Conservation (phyloP, 129 eudicot genomes). For the Flaveria linearis region DNA sequence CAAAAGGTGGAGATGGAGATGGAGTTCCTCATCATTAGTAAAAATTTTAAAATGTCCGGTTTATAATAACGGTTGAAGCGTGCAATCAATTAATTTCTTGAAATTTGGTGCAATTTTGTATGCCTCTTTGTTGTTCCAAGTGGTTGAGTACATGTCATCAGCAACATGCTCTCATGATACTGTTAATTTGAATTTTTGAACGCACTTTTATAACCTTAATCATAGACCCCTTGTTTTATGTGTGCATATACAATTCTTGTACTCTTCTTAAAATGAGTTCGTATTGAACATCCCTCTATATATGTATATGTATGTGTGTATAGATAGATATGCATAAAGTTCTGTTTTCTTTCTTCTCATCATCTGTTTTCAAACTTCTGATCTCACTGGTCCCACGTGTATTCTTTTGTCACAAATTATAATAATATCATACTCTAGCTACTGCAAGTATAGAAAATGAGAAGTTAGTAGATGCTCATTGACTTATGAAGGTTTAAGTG, state of each 20-base stretch:
- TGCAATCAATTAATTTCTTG: constrained; percentile 31
- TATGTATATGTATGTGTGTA: not conserved
- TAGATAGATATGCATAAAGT: not conserved
- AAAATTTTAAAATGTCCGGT: constrained; percentile 17
- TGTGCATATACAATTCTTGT: not conserved
- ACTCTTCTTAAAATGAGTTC: no score
- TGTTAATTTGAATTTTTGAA: constrained; percentile 26
- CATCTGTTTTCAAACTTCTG: constrained; percentile 8
- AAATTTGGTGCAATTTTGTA: constrained; percentile 29
- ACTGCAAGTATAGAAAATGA: constrained; percentile 31
- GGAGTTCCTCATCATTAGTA: constrained; percentile 53
- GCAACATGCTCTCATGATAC: constrained; percentile 27
- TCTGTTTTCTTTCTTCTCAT: constrained; percentile 1
- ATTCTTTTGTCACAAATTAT: not conserved
- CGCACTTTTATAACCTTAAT: constrained; percentile 4
- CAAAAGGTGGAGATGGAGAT: constrained; percentile 58
- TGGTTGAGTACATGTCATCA: constrained; percentile 28
- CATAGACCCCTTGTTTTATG: constrained; percentile 23
- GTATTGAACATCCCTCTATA: not conserved
- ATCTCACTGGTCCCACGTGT: constrained; percentile 25
- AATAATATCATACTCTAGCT: constrained; percentile 21
- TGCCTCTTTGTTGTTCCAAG: constrained; percentile 35
- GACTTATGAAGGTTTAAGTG: constrained; percentile 27
- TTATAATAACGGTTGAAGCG: constrained; percentile 45
- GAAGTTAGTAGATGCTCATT: constrained; percentile 42